Conservation (phyloP, 164 flowering plant genomes). For the Tetracentron sinense region DNA sequence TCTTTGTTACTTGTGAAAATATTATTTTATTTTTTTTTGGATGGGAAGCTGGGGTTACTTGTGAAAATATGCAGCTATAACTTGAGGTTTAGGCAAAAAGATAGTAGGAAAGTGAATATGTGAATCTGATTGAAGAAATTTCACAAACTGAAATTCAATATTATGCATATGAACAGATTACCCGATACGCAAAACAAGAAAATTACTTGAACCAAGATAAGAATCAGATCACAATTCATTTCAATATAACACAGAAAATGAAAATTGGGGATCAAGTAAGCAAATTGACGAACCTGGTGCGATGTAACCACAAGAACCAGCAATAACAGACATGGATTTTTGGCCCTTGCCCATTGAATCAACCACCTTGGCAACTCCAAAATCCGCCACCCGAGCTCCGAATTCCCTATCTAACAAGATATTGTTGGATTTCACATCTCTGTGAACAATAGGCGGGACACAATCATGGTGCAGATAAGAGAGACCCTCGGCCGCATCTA, state of each 20-base stretch:
- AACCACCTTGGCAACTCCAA: constrained; percentile 63
- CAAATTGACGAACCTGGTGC: constrained; percentile 59
- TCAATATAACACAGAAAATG: not conserved
- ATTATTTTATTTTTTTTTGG: no score
- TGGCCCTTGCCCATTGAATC: constrained; percentile 29
- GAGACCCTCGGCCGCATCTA: constrained; percentile 71
- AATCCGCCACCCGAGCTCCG: constrained; percentile 65
- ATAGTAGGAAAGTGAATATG: no score
- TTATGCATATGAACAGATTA: not conserved
- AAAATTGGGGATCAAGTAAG: not conserved
- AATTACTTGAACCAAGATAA: not conserved
- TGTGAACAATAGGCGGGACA: constrained; percentile 66
- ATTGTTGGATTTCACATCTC: constrained; percentile 71
- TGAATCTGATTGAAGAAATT: no score
- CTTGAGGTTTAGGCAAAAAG: no score
- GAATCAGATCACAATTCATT: not conserved
- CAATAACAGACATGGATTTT: constrained; percentile 65
- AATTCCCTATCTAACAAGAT: constrained; percentile 62
- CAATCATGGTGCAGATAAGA: constrained; percentile 78
- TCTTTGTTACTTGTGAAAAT: no score
- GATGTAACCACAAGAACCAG: constrained; percentile 81
- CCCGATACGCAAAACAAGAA: not conserved
- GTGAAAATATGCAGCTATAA: no score
- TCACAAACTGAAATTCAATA: not conserved
- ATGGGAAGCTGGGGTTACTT: no score